Base-by-base conservation (phyloP, 257 asterid genomes). In the Rehmannia glutinosa region DNA sequence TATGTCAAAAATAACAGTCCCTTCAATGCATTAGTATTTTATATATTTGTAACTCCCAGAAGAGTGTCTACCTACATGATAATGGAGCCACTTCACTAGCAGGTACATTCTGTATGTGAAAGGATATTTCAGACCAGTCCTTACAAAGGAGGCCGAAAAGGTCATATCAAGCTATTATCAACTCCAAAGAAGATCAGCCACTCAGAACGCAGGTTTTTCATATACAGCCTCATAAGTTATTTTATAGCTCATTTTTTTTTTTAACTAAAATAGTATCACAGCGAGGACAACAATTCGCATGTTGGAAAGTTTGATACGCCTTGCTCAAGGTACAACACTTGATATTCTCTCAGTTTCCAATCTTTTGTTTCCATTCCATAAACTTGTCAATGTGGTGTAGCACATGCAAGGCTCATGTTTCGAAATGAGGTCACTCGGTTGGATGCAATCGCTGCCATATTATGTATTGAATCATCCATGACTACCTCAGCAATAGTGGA, bases 251-350 rank as follows among this genome's bases (percentile, higher is more conserved):
- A 11, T 51, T 43, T 39, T 56, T 38, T 33, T 11, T 16, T 10
- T 77, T 68, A 57, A 66, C 65, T 20, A 60, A 49, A 62, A 41
- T 51, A 45, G 7, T 42, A 21, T 69, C 71, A 53, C 96, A 93
- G 99, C 99, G 53, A 86, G 99, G 84, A 93, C 99, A 70, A 93
- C 97, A 10, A 83, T 93, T 23, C 96, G 96, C 73, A 93, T 90
- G 99, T 85, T 93, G 84, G 99, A 93, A 80, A 93, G 99, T 78
- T 80, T 93, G 86, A 93, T 93, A 77, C 91, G 97, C 73, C 96
- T 93, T 74, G 99, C 99, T 66, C 99, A 90, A 81, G 98, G 98
- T 92, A 77, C 49, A 43, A 24, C 54, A 15, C 59, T 57, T 53
- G 47, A 64, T 64, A 16, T 59, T 21, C 15, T 35, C 41, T 71